These are phyloP conservation scores for Pleurotus giganteus DNA, from an alignment of 768 basidiomycete genomes.

Conservation along the genomic window DNA sequence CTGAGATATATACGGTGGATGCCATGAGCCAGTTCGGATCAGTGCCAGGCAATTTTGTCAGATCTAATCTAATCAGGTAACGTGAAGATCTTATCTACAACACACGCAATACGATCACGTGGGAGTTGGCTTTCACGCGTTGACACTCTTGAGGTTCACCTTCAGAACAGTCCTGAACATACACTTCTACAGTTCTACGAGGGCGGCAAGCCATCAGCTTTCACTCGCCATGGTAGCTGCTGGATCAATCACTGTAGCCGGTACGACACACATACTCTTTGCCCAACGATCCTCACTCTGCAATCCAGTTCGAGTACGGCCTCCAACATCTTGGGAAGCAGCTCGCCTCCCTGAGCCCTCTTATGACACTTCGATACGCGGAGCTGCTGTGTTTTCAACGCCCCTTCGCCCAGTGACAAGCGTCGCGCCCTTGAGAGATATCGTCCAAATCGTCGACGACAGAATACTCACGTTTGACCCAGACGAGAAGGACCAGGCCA, in stretches of 20 bases:
- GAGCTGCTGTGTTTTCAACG: constrained; percentile 84
- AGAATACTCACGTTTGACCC: constrained; percentile 96
- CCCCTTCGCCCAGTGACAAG: constrained; percentile 51
- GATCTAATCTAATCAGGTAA: not conserved
- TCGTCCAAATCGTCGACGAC: constrained; percentile 91
- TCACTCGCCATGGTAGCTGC: constrained; percentile 65
- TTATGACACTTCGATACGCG: constrained; percentile 68
- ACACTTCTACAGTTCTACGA: constrained; percentile 23
- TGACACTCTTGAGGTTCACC: constrained; percentile 17
- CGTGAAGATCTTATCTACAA: constrained; percentile 7
- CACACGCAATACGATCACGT: constrained; percentile 26
- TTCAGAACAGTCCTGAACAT: constrained; percentile 24
- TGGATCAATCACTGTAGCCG: constrained; percentile 86
- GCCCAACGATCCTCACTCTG: constrained; percentile 15
- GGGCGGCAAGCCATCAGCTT: constrained; percentile 14
- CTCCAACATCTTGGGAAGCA: constrained; percentile 82
- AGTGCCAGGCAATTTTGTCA: not conserved
- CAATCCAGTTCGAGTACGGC: constrained; percentile 80
- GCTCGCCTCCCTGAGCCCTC: constrained; percentile 76
- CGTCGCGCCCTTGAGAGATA: constrained; percentile 63
- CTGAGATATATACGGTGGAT: constrained; percentile 40
- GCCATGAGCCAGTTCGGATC: constrained; percentile 20
- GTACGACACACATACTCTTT: constrained; percentile 34
- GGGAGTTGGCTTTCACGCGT: constrained; percentile 23
- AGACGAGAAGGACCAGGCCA: constrained; percentile 80